Conservation (phyloP, 129 eudicot species). For the carrot (Daucus carota) region DNA sequence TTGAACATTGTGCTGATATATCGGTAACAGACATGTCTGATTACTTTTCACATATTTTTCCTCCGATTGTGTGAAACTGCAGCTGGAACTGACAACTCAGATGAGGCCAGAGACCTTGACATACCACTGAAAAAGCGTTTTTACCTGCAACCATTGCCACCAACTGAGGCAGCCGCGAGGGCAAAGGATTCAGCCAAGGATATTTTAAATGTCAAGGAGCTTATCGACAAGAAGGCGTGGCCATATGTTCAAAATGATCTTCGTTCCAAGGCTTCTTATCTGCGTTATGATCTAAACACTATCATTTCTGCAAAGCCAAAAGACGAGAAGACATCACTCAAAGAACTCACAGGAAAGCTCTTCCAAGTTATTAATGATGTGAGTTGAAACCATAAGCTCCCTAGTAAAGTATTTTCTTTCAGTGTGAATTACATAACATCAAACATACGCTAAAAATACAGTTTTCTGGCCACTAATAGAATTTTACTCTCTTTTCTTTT, state of each 20-base stretch:
- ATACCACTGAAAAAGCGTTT: slow-evolving; percentile 66
- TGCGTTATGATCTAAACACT: slow-evolving; percentile 90
- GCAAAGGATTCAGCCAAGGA: slow-evolving; percentile 94
- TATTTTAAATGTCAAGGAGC: slow-evolving; percentile 55
- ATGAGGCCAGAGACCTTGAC: slow-evolving; percentile 67
- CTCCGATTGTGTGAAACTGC: slow-evolving; percentile 16
- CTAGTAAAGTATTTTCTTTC: background rate
- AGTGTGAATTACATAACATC: background rate
- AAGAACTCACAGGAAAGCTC: slow-evolving; percentile 76
- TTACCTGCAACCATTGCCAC: slow-evolving; percentile 68
- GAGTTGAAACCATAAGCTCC: slow-evolving; percentile 18
- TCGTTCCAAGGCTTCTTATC: slow-evolving; percentile 64
- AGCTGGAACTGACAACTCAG: slow-evolving; percentile 97
- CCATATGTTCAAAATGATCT: slow-evolving; percentile 93
- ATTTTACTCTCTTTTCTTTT: background rate
- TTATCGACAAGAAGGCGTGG: slow-evolving; percentile 92
- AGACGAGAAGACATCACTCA: slow-evolving; percentile 62
- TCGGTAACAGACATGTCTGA: background rate
- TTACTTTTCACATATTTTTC: background rate
- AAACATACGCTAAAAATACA: background rate
- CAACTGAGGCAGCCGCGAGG: slow-evolving; percentile 68
- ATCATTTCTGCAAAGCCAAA: slow-evolving; percentile 73
- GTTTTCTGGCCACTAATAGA: background rate
- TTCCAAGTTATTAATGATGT: slow-evolving; percentile 54
- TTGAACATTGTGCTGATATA: too few relatives aligned